Evolutionary conservation across 192 early-diverging fungal species (phyloP).

Genomic region (Coemansia sp.): DNA sequence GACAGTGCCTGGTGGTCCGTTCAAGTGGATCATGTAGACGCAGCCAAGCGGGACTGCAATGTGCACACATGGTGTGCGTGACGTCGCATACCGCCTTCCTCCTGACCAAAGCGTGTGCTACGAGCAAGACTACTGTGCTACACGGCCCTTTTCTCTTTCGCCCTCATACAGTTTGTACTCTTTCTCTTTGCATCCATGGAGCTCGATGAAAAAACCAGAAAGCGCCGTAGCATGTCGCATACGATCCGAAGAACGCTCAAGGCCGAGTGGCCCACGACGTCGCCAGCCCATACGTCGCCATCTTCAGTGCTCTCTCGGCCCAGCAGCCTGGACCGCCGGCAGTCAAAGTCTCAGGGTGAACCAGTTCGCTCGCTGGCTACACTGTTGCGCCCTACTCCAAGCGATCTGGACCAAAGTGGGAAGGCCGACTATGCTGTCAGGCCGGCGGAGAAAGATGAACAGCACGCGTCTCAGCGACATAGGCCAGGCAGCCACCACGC

Average conservation of each 20-base stretch:
- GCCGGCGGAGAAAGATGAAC: not conserved
- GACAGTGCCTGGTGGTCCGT: no score
- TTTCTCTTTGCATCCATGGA: not conserved
- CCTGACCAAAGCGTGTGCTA: no score
- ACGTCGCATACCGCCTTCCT: no score
- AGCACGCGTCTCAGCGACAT: not conserved
- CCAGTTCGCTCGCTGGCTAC: not conserved
- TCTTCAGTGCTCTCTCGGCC: not conserved
- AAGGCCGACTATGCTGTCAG: not conserved
- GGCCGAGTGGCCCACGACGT: conserved; percentile 6
- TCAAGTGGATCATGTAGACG: no score
- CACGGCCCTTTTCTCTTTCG: not conserved
- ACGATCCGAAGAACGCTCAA: conserved; percentile 16
- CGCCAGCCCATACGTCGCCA: not conserved
- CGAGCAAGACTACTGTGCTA: not conserved
- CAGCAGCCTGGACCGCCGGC: conserved; percentile 4
- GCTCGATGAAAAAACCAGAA: conserved; percentile 1
- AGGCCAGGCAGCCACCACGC: not conserved
- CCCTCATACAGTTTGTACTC: not conserved
- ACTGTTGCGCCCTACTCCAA: not conserved
- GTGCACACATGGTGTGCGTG: no score
- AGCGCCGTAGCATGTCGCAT: conserved; percentile 11
- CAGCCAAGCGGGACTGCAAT: no score
- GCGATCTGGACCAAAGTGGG: not conserved
- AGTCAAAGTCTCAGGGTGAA: not conserved